phyloP scores from a whole-genome alignment of 345 rosid species.

The Euclidium syriacum region DNA sequence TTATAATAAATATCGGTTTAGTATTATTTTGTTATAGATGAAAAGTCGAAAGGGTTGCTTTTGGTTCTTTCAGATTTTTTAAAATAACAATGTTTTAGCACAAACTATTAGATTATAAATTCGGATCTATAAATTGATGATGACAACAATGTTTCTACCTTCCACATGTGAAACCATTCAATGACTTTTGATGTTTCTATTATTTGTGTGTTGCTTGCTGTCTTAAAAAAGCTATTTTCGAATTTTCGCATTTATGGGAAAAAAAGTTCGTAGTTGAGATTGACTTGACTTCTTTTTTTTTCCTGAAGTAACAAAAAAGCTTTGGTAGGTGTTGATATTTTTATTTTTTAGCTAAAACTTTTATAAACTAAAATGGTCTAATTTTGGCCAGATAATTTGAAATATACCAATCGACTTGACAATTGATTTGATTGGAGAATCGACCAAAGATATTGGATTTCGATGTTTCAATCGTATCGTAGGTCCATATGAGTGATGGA shows the following conservation, averaged over 20 bases:
- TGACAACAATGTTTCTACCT: not conserved
- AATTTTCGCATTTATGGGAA: not conserved
- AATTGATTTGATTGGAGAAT: slow-evolving; percentile 20
- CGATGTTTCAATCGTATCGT: slow-evolving; percentile 11
- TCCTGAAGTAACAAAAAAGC: too few species aligned
- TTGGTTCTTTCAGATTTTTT: too few species aligned
- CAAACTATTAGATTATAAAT: not conserved
- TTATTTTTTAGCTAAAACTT: too few species aligned
- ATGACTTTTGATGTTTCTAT: slow-evolving; percentile 4
- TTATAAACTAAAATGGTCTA: not conserved
- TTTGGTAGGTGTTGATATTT: not conserved
- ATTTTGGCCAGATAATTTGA: slow-evolving; percentile 14
- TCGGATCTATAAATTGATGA: not conserved
- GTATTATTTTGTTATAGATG: too few species aligned
- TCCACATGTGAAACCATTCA: slow-evolving; percentile 6
- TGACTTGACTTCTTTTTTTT: slow-evolving; percentile 3
- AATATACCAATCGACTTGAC: slow-evolving; percentile 8
- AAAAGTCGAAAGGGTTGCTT: too few species aligned
- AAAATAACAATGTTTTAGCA: too few species aligned
- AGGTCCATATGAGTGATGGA: slow-evolving; percentile 20
- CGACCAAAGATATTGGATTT: slow-evolving; percentile 12
- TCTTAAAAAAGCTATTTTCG: not conserved
- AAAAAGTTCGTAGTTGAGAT: not conserved
- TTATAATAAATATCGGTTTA: too few species aligned
- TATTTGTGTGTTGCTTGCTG: not conserved